phyloP scores from a whole-genome alignment of 2,329 filamentous ascomycete species.

The Iodosphaeria phyllophila region DNA sequence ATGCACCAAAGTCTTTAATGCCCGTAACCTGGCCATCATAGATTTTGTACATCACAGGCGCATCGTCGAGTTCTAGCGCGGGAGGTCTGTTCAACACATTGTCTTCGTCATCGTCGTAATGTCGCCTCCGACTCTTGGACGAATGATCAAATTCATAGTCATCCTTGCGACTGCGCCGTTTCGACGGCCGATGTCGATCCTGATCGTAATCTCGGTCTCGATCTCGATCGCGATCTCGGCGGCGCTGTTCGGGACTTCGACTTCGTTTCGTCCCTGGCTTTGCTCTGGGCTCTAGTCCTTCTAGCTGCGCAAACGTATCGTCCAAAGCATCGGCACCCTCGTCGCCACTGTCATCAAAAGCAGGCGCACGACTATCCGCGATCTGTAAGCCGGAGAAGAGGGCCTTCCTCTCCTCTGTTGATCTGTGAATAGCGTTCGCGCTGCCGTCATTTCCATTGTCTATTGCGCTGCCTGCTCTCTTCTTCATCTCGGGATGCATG shows the following conservation, averaged over 20 bases:
- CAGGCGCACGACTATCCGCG: slow-evolving; percentile 47
- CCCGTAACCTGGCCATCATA: slow-evolving; percentile 84
- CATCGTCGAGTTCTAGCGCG: slow-evolving; percentile 59
- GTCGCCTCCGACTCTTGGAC: slow-evolving; percentile 26
- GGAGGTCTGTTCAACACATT: slow-evolving; percentile 48
- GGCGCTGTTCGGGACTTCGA: slow-evolving; percentile 29
- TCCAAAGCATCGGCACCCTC: slow-evolving; percentile 53
- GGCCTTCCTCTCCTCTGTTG: slow-evolving; percentile 54
- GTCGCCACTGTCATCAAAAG: slow-evolving; percentile 17
- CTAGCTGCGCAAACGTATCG: slow-evolving; percentile 82
- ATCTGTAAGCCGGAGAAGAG: slow-evolving; percentile 84
- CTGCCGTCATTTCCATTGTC: slow-evolving; percentile 18
- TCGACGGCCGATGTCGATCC: slow-evolving; percentile 20
- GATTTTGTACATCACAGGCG: slow-evolving; percentile 66
- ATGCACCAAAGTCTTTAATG: slow-evolving; percentile 88
- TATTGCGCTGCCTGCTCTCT: slow-evolving; percentile 15
- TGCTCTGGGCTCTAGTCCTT: slow-evolving; percentile 57
- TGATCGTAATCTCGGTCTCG: slow-evolving; percentile 13
- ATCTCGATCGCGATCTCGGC: slow-evolving; percentile 19
- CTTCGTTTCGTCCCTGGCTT: slow-evolving; percentile 35
- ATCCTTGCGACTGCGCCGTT: slow-evolving; percentile 25
- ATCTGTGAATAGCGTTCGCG: slow-evolving; percentile 19
- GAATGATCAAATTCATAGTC: slow-evolving; percentile 41
- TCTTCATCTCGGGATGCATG: slow-evolving; percentile 79
- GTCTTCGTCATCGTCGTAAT: slow-evolving; percentile 26